These are phyloP conservation scores for Xanthoconium separans DNA, from an alignment of 1,284 basidiomycete species.

Conservation along the genomic window DNA sequence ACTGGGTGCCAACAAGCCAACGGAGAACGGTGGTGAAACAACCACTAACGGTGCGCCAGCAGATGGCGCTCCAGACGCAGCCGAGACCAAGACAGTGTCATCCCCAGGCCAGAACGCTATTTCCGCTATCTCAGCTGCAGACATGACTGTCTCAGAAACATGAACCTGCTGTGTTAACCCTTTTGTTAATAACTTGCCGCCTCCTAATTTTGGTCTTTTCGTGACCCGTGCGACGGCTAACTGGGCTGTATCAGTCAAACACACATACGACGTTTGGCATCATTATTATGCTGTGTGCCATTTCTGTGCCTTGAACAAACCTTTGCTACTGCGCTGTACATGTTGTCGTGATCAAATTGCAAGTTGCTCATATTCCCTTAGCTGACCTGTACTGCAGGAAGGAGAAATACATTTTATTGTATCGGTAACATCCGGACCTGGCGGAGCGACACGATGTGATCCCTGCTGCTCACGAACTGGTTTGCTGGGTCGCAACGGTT, in stretches of 20 bases:
- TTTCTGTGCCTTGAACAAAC: slow-evolving; percentile 20
- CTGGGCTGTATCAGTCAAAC: slow-evolving; percentile 16
- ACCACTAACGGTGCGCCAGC: slow-evolving; percentile 31
- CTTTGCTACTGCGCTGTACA: slow-evolving; percentile 29
- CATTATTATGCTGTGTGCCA: slow-evolving; percentile 23
- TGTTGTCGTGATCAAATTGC: slow-evolving; percentile 26
- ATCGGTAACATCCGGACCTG: slow-evolving; percentile 8
- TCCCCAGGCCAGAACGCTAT: slow-evolving; percentile 31
- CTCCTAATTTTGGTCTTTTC: slow-evolving; percentile 22
- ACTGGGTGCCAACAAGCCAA: slow-evolving; percentile 48
- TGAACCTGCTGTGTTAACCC: slow-evolving; percentile 19
- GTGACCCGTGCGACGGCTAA: slow-evolving; percentile 8
- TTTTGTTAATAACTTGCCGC: slow-evolving; percentile 7
- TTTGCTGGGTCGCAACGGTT: neutral
- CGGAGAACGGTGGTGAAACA: slow-evolving; percentile 34
- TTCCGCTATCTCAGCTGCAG: slow-evolving; percentile 33
- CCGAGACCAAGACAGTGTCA: slow-evolving; percentile 21
- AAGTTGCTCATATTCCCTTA: slow-evolving; percentile 26
- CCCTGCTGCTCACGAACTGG: neutral
- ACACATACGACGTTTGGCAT: slow-evolving; percentile 20
- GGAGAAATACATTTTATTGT: slow-evolving; percentile 14
- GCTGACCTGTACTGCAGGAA: slow-evolving; percentile 18
- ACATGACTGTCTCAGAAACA: slow-evolving; percentile 50
- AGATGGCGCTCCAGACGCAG: slow-evolving; percentile 24
- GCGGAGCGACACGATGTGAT: neutral